A percentile compares a stretch with the other conserved stretches of the same genome.
phyloP scores from a whole-genome alignment of 768 basidiomycete genomes.

The Omphalotus guepiniiformis region DNA sequence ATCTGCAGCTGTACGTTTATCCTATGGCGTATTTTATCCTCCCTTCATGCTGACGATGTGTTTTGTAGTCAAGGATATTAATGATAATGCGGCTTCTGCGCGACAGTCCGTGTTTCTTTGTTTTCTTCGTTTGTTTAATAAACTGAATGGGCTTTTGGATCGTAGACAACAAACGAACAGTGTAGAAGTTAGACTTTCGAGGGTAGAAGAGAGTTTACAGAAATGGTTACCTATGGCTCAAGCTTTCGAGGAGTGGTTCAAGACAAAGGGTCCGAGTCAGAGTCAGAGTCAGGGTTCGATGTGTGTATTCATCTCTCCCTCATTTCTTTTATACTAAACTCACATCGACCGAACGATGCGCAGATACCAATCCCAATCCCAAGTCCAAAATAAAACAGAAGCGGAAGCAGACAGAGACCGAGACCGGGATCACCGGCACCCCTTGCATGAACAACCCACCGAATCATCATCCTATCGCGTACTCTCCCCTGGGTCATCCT shows the following conservation, averaged over 20 bases:
- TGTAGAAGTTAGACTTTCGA: conserved; percentile 13
- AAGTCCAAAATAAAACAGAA: too few species aligned
- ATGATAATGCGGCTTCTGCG: conserved; percentile 16
- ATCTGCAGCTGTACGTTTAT: conserved; percentile 15
- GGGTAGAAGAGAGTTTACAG: conserved; percentile 14
- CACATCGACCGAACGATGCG: background rate
- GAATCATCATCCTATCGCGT: too few species aligned
- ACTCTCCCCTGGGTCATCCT: conserved; percentile 1
- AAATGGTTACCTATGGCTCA: conserved; percentile 15
- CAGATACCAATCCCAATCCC: too few species aligned
- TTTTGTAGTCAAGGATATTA: conserved; percentile 15
- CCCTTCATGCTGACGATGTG: background rate
- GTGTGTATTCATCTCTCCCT: background rate
- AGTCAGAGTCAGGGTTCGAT: background rate
- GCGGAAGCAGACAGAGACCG: too few species aligned
- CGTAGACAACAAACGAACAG: conserved; percentile 11
- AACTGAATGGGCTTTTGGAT: background rate
- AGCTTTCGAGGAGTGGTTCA: conserved; percentile 15
- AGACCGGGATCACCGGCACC: too few species aligned
- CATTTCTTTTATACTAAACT: background rate
- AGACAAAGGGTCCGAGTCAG: conserved; percentile 5
- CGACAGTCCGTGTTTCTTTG: conserved; percentile 13
- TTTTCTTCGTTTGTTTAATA: background rate
- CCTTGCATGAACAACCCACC: too few species aligned
- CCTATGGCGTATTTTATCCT: background rate